Base-by-base conservation (phyloP, 78 protist genomes). In the Dictyostelium firmibasis region DNA sequence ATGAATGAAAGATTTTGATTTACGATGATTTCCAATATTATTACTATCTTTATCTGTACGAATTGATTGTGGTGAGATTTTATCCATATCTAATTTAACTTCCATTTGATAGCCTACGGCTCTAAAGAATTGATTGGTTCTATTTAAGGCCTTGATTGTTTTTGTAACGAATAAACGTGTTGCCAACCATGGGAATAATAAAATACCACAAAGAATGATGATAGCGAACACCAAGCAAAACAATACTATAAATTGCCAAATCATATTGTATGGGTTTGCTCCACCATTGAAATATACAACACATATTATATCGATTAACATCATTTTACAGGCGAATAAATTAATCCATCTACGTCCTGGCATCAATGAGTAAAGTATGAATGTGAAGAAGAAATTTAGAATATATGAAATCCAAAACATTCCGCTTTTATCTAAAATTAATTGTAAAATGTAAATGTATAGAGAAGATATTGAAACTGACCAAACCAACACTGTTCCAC, bases 51-150 rank as follows among this genome's bases (percentile, higher is more conserved):
- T 60, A 47, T 47, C 16, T 60, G 16, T 60, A 7, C 27, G 25
- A 3, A 8, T 7, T 27, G 76, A 27, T 67, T n/a, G 16, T 27
- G 41, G 76, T 67, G 76, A 67, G 29, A 67, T 67, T 67, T 67
- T 67, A 7, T 67, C 76, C 76, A 67, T 67, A 67, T 67, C 76
- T 13, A 67, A 67, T 67, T 67, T 67, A 27, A 29, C 76, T 47
- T 88, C 93, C 86, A 88, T 44, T 27, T 79, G 85, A 16, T 79
- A 79, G 3, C 93, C 93, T 4, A 88, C 75, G 7, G 79, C 93
- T 79, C 81, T 77, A 47, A 88, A 88, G 60, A 64, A 60, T 16
- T 35, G 25, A 20, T 84, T 29, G 2, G 93, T 67, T 14, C 72
- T 79, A n/a, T 79, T n/a, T 13, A 88, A 50, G 3, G 93, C 31